Base-by-base conservation (phyloP, 257 asterid species). In the Cruciata laevipes region DNA sequence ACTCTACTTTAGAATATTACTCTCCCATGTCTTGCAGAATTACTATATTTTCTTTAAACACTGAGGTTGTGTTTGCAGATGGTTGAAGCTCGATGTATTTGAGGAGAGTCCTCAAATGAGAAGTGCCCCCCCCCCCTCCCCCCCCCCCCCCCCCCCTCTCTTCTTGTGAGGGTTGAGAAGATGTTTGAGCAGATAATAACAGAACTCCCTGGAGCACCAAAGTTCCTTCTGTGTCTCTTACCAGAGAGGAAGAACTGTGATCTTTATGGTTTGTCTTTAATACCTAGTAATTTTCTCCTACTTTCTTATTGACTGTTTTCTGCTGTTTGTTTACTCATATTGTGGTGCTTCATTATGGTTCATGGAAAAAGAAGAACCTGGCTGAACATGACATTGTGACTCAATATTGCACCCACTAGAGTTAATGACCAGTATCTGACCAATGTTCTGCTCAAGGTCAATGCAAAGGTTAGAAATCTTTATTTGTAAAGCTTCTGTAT, bases 191-290 rank as follows among this genome's bases (percentile, higher is more conserved):
- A 74, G 14, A 70, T 91, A 40, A 86, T 83, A 73, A 30, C 91
- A 3, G 87, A 83, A 75, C 90, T 87, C 67, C 89, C 93, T 23
- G 91, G 87, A 31, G 81, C 90, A 7, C 96, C 97, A 0, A 82
- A 82, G 70, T 92, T 92, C 74, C 84, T 92, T 25, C 87, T 92
- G 0, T 92, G 97, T 59, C 80, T 89, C 73, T 88, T 92, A 24
- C 96, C 98, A 0, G 97, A 89, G 81, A 74, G 89, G 69, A 92
- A 92, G 70, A 89, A 87, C 69, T 91, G 89, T 18, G 93, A 83
- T 71, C 42, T 92, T 12, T 92, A 92, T 56, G 98, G 98, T 92
- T 61, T 8, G 91, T 32, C 67, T 51, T 40, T 30, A 20, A 21
- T 38, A 3, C 35, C n/a, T n/a, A n/a, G 25, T 47, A 6, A 0